Evolutionary conservation across 352 stramenopile genomes (phyloP).

Genomic region (Globisporangium splendens): DNA sequence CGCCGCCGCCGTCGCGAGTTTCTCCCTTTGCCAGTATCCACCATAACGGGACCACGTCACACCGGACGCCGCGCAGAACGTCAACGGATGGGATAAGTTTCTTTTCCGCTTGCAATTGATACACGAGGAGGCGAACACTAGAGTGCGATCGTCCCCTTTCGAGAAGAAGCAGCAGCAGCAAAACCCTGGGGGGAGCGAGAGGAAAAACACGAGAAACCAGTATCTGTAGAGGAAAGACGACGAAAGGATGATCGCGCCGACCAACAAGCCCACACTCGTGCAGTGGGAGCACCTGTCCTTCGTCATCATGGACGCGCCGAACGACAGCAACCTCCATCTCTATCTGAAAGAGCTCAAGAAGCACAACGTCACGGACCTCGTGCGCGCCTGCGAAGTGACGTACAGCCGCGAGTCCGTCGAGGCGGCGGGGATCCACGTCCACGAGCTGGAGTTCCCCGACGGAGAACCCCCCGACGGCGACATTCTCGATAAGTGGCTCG

Average conservation of each 20-base stretch:
- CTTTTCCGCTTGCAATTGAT: constrained; percentile 18
- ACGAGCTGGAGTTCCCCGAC: constrained; percentile 97
- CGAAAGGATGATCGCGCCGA: constrained; percentile 69
- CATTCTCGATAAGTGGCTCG: constrained; percentile 94
- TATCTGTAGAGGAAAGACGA: constrained; percentile 2
- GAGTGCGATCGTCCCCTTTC: constrained; percentile 1
- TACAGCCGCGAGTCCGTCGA: constrained; percentile 92
- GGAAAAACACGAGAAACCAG: constrained; percentile 1
- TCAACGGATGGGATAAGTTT: constrained; percentile 47
- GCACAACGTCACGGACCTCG: constrained; percentile 93
- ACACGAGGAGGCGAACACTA: constrained; percentile 19
- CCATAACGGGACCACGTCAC: constrained; percentile 22
- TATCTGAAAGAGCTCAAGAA: constrained; percentile 97
- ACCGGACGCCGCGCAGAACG: constrained; percentile 14
- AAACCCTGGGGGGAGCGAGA: neutral
- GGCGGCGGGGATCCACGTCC: constrained; percentile 88
- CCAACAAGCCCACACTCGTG: constrained; percentile 86
- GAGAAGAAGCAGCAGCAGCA: constrained; percentile 6
- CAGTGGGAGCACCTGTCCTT: constrained; percentile 92
- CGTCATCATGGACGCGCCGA: constrained; percentile 98
- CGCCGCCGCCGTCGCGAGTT: no score
- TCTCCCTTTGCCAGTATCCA: constrained; percentile 4
- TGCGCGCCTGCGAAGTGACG: constrained; percentile 95
- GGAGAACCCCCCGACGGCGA: constrained; percentile 90
- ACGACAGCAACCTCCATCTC: constrained; percentile 94